Evolutionary conservation across 441 rosid species (phyloP), one percentile per base, ranked within the genome.

Genomic region (Gossypium lobatum): DNA sequence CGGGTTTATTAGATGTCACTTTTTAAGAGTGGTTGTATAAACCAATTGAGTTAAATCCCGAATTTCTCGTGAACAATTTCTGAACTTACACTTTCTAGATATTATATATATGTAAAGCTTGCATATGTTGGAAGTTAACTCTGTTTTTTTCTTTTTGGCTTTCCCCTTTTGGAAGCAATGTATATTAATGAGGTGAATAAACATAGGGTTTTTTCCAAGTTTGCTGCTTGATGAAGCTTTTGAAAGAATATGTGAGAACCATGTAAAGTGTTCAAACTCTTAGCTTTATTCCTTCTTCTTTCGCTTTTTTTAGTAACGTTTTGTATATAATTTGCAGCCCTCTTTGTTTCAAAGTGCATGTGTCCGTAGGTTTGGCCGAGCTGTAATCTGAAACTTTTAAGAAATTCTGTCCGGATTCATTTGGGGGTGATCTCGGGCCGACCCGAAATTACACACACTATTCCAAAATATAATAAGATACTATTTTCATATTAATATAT

Each of bases 221-320:
- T 58, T 37, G 26, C 59, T 68, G 61, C 50, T 20, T 46, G 55
- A 26, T 71, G 71, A 58, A 73, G 71, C 55, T 73, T 60, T 67
- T 71, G 37, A 71, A 73, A 26, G 74, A 67, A 65, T 42, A 66
- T 25, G 18, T 58, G 70, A 52, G 23, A 46, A 34, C n/a, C 54
- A 45, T 65, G 66, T 64, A 60, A 45, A 60, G 72, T 45, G 37
- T 66, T 70, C 42, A 26, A 31, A 70, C 52, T 52, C 70, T 25
- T 79, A 34, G 23, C 80, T 63, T 76, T 76, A 31, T 74, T 60
- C 71, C 61, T 70, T 39, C 48, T 76, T 20, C 54, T 67, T 50
- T 18, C 16, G 4, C 61, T 46, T 60, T 60, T 26, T 45, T 59
- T 20, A 13, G 37, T 25, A 18, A 18, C 21, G 59, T 21, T 18